Evolutionary conservation across 805 yeast species (phyloP), one percentile per base, ranked within the genome.

Genomic region (Pichia thaimueangensis): DNA sequence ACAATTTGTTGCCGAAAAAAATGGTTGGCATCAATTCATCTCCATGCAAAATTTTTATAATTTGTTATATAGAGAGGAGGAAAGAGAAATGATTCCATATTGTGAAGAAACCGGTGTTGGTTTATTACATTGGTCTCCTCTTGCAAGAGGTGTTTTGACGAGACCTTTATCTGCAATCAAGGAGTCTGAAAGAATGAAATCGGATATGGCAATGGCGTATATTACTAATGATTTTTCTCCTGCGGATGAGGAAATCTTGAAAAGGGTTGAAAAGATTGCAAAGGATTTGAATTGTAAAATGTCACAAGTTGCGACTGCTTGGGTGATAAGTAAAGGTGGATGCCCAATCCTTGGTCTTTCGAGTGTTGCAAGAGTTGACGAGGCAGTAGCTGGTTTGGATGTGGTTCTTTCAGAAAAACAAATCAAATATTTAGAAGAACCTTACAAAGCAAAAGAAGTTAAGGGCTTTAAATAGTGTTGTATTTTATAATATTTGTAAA

Each of bases 121-220:
- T 2, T 42, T 76, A 19, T 66, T 75, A 33, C 82, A 83, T 15
- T 79, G 77, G 75, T 73, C 80, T 6, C 83, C 85, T 20, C 54
- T 69, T 41, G 79, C 79, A 5, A 58, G 74, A 42, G 83, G 84
- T 5, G 19, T 69, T 11, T 30, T 43, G 21, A 12, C 47, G 6
- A 35, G 45, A 21, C 41, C 49, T 7, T 30, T 43, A 17, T 19
- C 16, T 13, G 22, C 20, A 16, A 19, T 28, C 3, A 23, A 25
- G 6, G 45, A 40, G 2, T n/a, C 44, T 6, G 41, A 41, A 30
- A 35, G 47, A 23, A 64, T 13, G 55, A 61, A 25, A 76, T 78
- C 62, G 73, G 43, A 61, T 55, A 35, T 38, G 36, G 47, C 36
- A 29, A 37, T 34, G 30, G 22, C 27, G 13, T 25, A 33, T 35